These are phyloP conservation scores for Gremmenia infestans DNA, from an alignment of 2,329 filamentous ascomycete species.

Conservation along the genomic window DNA sequence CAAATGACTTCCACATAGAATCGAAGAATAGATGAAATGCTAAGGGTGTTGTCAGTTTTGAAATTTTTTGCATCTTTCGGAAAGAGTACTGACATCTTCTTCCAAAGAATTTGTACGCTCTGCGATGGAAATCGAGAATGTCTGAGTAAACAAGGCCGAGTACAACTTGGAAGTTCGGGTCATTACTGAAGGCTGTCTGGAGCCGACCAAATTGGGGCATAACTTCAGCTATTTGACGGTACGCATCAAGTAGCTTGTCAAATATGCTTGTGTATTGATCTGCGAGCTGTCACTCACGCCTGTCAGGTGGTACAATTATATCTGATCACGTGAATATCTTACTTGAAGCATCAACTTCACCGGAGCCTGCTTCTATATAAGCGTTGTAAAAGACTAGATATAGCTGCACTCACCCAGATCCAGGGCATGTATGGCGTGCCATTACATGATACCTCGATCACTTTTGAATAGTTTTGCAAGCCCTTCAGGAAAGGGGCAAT, in stretches of 20 bases:
- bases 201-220: constrained; percentile 37
- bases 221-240: constrained; percentile 35
- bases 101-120: constrained; percentile 42
- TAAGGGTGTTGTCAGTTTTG: background rate
- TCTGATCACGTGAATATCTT: background rate
- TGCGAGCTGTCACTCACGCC: constrained; percentile 3
- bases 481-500: constrained; percentile 39
- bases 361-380: background rate
- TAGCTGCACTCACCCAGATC: constrained; percentile 35
- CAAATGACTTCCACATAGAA: constrained; percentile 13
- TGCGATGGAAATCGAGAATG: constrained; percentile 44
- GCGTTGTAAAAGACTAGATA: background rate
- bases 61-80: constrained; percentile 7
- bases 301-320: background rate
- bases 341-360: constrained; percentile 1
- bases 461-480: constrained; percentile 38
- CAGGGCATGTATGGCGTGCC: constrained; percentile 42
- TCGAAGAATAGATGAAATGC: constrained; percentile 13
- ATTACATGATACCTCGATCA: constrained; percentile 40
- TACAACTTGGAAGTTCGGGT: constrained; percentile 36
- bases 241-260: constrained; percentile 38
- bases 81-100: background rate
- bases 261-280: constrained; percentile 31
- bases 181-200: constrained; percentile 24
- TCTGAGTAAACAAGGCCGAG: constrained; percentile 42